Evolutionary conservation across 116 monocot genomes (phyloP).

Genomic region (Iris pallida): DNA sequence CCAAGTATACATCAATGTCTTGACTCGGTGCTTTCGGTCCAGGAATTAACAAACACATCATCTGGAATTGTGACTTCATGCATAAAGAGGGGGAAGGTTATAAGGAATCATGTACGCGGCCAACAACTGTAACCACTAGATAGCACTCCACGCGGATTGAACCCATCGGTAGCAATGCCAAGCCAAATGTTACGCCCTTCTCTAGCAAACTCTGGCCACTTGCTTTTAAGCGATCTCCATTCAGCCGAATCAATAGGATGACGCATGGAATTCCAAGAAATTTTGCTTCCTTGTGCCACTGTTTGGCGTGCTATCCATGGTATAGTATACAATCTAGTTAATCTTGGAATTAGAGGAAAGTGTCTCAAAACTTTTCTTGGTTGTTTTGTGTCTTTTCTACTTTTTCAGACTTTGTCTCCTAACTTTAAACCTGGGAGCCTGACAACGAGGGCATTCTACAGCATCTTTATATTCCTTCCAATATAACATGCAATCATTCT

Average conservation of each 20-base stretch:
- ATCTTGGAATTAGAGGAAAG: too few relatives aligned
- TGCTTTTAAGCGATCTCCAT: background rate
- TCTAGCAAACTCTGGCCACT: slow-evolving; percentile 1
- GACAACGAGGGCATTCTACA: too few relatives aligned
- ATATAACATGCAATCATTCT: too few relatives aligned
- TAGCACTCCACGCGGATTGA: background rate
- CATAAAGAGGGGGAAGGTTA: background rate
- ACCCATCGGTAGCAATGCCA: background rate
- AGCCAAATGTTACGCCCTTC: background rate
- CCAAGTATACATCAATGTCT: background rate
- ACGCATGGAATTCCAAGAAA: background rate
- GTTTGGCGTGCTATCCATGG: too few relatives aligned
- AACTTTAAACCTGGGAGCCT: too few relatives aligned
- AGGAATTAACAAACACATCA: background rate
- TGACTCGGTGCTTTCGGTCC: background rate
- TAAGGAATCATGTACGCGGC: background rate
- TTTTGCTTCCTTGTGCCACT: too few relatives aligned
- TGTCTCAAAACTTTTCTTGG: too few relatives aligned
- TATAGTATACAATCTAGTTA: too few relatives aligned
- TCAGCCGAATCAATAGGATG: background rate
- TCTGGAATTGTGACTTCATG: background rate
- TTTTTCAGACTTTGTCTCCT: too few relatives aligned
- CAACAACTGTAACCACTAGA: background rate
- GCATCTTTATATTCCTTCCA: too few relatives aligned
- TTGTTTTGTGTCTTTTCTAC: too few relatives aligned